Conservation (phyloP, 208 protist species). For the Phytomonas francai region DNA sequence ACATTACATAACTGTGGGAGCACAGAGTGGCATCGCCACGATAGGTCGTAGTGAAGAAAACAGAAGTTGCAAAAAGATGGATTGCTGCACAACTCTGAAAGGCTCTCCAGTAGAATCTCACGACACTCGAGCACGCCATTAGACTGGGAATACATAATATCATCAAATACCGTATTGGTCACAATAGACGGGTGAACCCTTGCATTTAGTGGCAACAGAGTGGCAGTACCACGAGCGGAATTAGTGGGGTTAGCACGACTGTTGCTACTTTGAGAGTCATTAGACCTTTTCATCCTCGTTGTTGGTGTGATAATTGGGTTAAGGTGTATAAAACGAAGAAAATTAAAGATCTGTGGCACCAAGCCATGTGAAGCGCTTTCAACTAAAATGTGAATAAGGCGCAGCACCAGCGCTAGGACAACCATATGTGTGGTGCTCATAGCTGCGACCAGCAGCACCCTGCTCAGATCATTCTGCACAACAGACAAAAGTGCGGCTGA, state of each 20-base stretch:
- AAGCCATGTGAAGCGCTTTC: conserved; percentile 35
- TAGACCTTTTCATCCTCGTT: neutral
- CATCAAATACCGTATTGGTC: neutral
- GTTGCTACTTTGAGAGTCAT: neutral
- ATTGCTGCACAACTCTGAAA: conserved; percentile 77
- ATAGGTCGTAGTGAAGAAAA: conserved; percentile 85
- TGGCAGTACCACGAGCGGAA: neutral
- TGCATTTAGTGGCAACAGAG: neutral
- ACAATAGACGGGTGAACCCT: neutral
- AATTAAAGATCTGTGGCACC: conserved; percentile 75
- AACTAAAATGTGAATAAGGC: conserved; percentile 64
- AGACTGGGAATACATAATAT: conserved; percentile 14
- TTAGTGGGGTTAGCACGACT: neutral
- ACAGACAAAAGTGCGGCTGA: conserved; percentile 27
- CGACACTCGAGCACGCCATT: conserved; percentile 48
- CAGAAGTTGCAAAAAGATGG: conserved; percentile 63
- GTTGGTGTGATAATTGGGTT: conserved; percentile 40
- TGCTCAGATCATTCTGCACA: conserved; percentile 66
- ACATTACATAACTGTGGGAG: conserved; percentile 58
- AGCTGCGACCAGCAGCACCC: conserved; percentile 63
- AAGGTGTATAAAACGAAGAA: conserved; percentile 77
- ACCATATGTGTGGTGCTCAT: conserved; percentile 53
- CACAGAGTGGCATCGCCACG: conserved; percentile 51
- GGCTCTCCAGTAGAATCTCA: conserved; percentile 81
- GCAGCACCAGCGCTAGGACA: conserved; percentile 79